Percentiles rank a stretch among this genome's conserved stretches.
Evolutionary conservation across 2,329 filamentous ascomycete species (phyloP).

Genomic region (Xylariaceae sp.): DNA sequence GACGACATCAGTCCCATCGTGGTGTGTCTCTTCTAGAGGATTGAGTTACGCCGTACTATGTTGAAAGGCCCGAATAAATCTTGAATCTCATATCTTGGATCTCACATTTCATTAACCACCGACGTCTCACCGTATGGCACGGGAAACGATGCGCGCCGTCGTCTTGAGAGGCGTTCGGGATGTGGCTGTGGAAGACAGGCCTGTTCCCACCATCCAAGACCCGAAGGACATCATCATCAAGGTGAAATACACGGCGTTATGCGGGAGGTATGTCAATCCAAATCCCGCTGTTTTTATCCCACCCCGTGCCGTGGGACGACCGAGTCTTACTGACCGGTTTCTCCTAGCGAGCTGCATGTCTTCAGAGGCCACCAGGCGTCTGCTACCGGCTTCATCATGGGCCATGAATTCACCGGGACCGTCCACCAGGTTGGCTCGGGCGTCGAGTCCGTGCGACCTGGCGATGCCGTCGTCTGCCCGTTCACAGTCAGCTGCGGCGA

Average conservation of each 20-base stretch:
- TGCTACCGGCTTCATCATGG: constrained; percentile 19
- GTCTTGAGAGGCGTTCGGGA: constrained; percentile 15
- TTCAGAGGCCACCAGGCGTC: constrained; percentile 18
- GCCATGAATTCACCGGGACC: constrained; percentile 20
- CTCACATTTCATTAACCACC: too few relatives aligned
- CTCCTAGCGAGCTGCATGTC: constrained; percentile 15
- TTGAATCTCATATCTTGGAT: too few relatives aligned
- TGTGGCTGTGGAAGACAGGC: constrained; percentile 14
- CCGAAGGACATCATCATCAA: constrained; percentile 16
- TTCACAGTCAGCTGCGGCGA: constrained; percentile 21
- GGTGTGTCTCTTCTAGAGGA: too few relatives aligned
- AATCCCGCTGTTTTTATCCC: background rate
- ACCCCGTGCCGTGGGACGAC: too few relatives aligned
- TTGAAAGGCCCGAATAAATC: too few relatives aligned
- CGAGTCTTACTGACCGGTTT: background rate
- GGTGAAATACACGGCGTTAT: constrained; percentile 19
- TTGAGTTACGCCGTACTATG: too few relatives aligned
- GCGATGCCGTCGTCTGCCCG: constrained; percentile 16
- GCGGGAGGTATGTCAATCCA: constrained; percentile 13
- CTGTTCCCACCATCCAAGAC: constrained; percentile 15
- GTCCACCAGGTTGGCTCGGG: constrained; percentile 9
- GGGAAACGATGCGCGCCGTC: constrained; percentile 18
- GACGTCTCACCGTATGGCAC: constrained; percentile 5
- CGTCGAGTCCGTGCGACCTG: constrained; percentile 8
- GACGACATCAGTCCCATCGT: too few relatives aligned